Base-by-base conservation (phyloP, 208 protist genomes). In the Trypanosoma lewisi region DNA sequence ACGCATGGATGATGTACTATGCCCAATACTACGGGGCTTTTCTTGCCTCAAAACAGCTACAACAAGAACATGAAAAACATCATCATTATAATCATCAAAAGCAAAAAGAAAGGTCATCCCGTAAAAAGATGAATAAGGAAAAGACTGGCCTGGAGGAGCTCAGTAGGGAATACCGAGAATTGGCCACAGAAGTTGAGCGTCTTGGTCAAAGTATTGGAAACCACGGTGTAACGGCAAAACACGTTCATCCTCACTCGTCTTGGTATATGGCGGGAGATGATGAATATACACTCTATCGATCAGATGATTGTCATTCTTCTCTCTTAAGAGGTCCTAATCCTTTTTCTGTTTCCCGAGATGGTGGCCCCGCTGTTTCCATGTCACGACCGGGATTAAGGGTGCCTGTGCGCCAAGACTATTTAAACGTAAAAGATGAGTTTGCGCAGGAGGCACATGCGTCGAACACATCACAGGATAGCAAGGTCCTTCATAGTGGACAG, bases 1-100 rank as follows among this genome's bases (percentile, higher is more conserved):
- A 81, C 47, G 68, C 70, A n/a, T 87, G 80, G 78, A 78, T 82
- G 69, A 42, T 73, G 42, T 90, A 90, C 63, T 90, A 90, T 30
- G 72, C 80, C 34, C 79, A 87, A 63, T 66, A 75, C 25, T 89
- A 82, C 62, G 68, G 66, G 3, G 55, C 66, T 36, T 3, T 52
- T 42, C 53, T 69, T 47, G 63, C 52, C 30, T 30, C 39, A n/a
- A 52, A 69, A 34, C 63, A 61, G 33, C 37, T 41, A 21, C 63
- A 68, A 28, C 23, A 61, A 34, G 31, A 53, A 44, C 17, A 51
- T 8, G 6, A 58, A 23, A 30, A 52, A 6, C 47, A n/a, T 30
- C 14, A 59, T 9, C 33, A 59, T 17, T 2, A 45, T 2, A 2
- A 44, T 19, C 8, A 6, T 25, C 8, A 23, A 2, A 41, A 23